Conservation (phyloP, 805 yeast species). For the Millerago galiae region DNA sequence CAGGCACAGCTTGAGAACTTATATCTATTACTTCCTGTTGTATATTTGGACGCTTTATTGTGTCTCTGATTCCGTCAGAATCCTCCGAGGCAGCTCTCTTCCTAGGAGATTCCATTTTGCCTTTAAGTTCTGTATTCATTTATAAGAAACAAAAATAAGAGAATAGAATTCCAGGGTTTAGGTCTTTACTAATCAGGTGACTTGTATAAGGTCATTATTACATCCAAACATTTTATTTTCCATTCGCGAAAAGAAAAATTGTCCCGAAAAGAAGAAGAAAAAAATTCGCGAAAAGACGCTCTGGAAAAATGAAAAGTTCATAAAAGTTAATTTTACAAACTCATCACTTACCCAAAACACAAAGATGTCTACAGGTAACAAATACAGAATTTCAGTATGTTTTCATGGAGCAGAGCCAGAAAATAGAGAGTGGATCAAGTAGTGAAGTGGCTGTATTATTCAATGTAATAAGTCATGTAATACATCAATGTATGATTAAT, state of each 20-base stretch:
- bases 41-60: neutral
- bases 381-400: conserved; percentile 99
- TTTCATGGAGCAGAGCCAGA: conserved; percentile 1
- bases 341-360: conserved; percentile 9
- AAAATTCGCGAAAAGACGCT: conserved; percentile 4
- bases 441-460: no score
- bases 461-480: no score
- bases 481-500: no score
- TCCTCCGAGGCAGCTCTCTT: neutral
- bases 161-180: no score
- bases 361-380: conserved; percentile 93
- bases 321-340: conserved; percentile 6
- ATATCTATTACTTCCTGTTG: neutral
- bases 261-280: neutral
- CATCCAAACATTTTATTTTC: neutral
- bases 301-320: conserved; percentile 11
- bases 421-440: no score
- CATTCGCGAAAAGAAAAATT: neutral
- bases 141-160: no score
- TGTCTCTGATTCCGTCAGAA: neutral
- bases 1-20: neutral
- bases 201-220: neutral
- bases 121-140: no score
- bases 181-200: no score
- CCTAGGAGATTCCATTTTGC: no score